Evolutionary conservation across 225 moss, liverwort and hornwort species (phyloP), one percentile per base, ranked within the genome.

Genomic region (Climacium dendroides): DNA sequence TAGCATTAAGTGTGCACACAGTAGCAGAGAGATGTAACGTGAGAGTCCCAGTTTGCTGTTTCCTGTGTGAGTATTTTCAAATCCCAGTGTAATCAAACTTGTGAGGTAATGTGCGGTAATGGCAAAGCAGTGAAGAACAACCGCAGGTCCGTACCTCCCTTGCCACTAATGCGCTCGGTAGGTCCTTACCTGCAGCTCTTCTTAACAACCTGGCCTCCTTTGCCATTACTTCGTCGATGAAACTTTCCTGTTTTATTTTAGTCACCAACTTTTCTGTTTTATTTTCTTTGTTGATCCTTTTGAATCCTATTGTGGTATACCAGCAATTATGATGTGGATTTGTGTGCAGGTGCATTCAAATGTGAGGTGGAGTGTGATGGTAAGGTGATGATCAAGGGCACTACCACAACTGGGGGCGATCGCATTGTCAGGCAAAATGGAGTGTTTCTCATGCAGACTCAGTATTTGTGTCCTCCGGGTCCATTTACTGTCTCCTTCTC

Each of bases 351-450:
- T 85, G 98, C 96, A 55, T 98, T 98, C 83, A 97, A 96, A 85
- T 98, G 98, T 86, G 98, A 98, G 82, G 98, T 98, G 89, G 98
- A 97, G 87, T 96, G 92, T 59, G 98, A 98, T 83, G 98, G 98
- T 18, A 97, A 98, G 87, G 98, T 98, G 87, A 97, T 96, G 85
- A 98, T 98, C 91, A 95, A 91, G 94, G 98, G 98, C 70, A 96
- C 97, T 3, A 97, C 98, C 60, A 98, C 96, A 41, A 98, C 97
- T 60, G 98, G 98, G 30, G 98, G 94, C 87, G 90, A 94, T 69
- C 95, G 93, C 62, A 91, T 98, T 57, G 87, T 96, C n/a, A 92
- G 94, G 79, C 94, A 86, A 74, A 92, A 89, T 57, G 89, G 94
- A 90, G 93, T 98, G 19, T 98, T 98, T 82, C 84, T 90, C 43